These are phyloP conservation scores for Sarocladiaceae sp. DNA, from an alignment of 2,329 filamentous ascomycete species.

Conservation along the genomic window DNA sequence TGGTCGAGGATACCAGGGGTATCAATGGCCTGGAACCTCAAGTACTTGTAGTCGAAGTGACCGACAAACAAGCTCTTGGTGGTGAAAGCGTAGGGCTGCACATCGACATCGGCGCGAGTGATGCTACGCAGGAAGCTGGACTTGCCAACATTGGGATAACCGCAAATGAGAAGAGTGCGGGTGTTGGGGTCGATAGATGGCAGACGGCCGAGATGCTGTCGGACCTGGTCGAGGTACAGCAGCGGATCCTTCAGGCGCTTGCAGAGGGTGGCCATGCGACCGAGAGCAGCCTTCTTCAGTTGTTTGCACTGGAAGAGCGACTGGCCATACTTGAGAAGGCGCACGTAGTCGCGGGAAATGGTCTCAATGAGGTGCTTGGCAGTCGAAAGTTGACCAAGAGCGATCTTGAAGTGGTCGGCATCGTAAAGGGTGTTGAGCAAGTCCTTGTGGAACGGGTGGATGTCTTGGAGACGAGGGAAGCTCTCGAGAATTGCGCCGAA, in stretches of 20 bases:
- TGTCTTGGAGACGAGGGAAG: slow-evolving; percentile 87
- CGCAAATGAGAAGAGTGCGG: slow-evolving; percentile 89
- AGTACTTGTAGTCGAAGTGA: slow-evolving; percentile 87
- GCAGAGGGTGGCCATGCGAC: slow-evolving; percentile 97
- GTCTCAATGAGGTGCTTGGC: slow-evolving; percentile 96
- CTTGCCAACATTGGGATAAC: slow-evolving; percentile 97
- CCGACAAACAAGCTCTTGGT: slow-evolving; percentile 97
- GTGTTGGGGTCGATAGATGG: slow-evolving; percentile 99
- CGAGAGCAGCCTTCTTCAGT: slow-evolving; percentile 89
- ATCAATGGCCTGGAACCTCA: slow-evolving; percentile 70
- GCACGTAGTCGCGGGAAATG: slow-evolving; percentile 91
- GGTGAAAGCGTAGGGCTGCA: slow-evolving; percentile 97
- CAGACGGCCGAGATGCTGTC: slow-evolving; percentile 94
- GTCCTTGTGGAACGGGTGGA: slow-evolving; percentile 83
- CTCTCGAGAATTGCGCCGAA: slow-evolving; percentile 83
- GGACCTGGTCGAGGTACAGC: slow-evolving; percentile 82
- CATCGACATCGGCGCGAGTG: slow-evolving; percentile 89
- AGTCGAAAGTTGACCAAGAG: slow-evolving; percentile 88
- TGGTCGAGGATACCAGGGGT: slow-evolving; percentile 98
- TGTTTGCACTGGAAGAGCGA: slow-evolving; percentile 98
- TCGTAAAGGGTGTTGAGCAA: slow-evolving; percentile 96
- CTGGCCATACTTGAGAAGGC: slow-evolving; percentile 86
- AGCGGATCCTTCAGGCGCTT: slow-evolving; percentile 92
- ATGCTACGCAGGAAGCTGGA: slow-evolving; percentile 91
- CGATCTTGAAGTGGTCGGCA: slow-evolving; percentile 95